Percentiles rank a stretch among this genome's conserved stretches.
Evolutionary conservation across 805 yeast species (phyloP).

Genomic region (Tetrapisispora namnaoensis): DNA sequence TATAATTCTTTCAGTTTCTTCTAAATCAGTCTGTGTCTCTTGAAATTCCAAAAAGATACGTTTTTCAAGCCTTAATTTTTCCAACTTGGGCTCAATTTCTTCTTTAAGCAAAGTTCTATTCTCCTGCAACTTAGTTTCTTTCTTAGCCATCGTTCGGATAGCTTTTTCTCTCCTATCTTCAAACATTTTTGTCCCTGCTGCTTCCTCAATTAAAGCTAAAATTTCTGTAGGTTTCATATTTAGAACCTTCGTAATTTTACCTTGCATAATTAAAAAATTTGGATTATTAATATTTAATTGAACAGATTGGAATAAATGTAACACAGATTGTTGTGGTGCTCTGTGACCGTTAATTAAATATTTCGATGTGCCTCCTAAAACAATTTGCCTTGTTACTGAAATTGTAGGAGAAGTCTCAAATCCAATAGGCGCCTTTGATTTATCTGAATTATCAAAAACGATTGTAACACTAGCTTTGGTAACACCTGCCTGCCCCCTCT

Average conservation of each 20-base stretch:
- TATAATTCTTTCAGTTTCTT: constrained; percentile 60
- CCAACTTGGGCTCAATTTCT: constrained; percentile 89
- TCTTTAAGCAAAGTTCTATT: constrained; percentile 64
- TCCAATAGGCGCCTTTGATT: constrained; percentile 73
- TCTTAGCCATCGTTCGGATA: constrained; percentile 81
- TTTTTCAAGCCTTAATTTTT: constrained; percentile 70
- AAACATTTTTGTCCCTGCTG: constrained; percentile 94
- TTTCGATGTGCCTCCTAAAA: constrained; percentile 85
- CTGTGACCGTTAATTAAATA: constrained; percentile 91
- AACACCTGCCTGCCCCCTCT: constrained; percentile 96
- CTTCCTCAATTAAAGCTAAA: constrained; percentile 87
- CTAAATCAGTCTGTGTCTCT: constrained; percentile 71
- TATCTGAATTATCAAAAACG: constrained; percentile 82
- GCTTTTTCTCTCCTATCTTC: constrained; percentile 92
- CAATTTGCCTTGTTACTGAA: constrained; percentile 84
- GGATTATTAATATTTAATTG: constrained; percentile 96
- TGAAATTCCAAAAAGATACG: constrained; percentile 78
- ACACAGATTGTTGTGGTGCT: constrained; percentile 88
- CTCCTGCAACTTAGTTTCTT: constrained; percentile 74
- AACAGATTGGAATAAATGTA: constrained; percentile 84
- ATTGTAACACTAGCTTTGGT: constrained; percentile 95
- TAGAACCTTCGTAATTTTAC: constrained; percentile 91
- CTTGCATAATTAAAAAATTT: constrained; percentile 96
- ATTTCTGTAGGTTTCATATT: constrained; percentile 94
- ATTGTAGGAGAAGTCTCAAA: constrained; percentile 69